Evolutionary conservation across 768 basidiomycete genomes (phyloP).

Genomic region (Terana coerulea): DNA sequence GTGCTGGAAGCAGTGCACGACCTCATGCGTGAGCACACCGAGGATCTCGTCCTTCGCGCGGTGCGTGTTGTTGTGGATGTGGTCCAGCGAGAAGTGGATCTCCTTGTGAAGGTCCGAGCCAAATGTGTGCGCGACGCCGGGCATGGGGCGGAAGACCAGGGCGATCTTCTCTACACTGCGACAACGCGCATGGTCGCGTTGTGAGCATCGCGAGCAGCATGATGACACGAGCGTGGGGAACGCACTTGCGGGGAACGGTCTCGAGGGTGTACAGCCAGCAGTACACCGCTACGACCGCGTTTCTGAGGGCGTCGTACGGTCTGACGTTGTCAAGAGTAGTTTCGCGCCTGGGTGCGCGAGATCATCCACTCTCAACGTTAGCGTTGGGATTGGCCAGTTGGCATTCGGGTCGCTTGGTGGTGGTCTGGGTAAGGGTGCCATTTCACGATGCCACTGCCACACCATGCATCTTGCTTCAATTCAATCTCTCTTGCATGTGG

Average conservation of each 20-base stretch:
- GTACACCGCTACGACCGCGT: constrained; percentile 38
- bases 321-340: constrained; percentile 53
- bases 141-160: constrained; percentile 61
- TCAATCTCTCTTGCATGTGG: too few relatives aligned
- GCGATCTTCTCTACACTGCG: constrained; percentile 49
- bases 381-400: constrained; percentile 51
- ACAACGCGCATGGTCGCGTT: not conserved
- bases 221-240: constrained; percentile 2
- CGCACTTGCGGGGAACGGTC: constrained; percentile 43
- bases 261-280: constrained; percentile 41
- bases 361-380: constrained; percentile 55
- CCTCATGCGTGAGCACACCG: constrained; percentile 72
- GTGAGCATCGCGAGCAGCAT: constrained; percentile 27
- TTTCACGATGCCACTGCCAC: not conserved
- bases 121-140: constrained; percentile 59
- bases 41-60: constrained; percentile 53
- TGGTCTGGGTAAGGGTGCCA: constrained; percentile 14
- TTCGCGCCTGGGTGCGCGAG: constrained; percentile 53
- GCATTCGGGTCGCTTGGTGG: constrained; percentile 19
- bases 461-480: not conserved
- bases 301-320: constrained; percentile 34
- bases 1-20: constrained; percentile 78
- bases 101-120: constrained; percentile 61
- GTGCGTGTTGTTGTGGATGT: constrained; percentile 47
- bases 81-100: constrained; percentile 67